These are phyloP conservation scores for Pichia thaimueangensis DNA, from an alignment of 805 yeast genomes.

Conservation along the genomic window DNA sequence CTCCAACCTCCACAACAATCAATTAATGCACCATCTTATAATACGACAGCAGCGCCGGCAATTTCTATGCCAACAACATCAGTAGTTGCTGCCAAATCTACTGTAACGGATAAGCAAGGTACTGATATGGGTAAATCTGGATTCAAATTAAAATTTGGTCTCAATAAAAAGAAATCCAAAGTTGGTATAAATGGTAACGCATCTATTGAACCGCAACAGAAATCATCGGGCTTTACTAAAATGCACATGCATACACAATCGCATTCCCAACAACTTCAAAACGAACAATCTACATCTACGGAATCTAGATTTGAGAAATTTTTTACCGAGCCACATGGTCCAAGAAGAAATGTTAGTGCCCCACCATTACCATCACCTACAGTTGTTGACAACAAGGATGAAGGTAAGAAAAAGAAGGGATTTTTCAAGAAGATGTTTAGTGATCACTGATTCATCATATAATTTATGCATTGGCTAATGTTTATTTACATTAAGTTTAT, in stretches of 20 bases:
- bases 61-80: neutral
- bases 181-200: neutral
- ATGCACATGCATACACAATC: neutral
- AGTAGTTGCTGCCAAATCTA: too few relatives aligned
- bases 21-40: neutral
- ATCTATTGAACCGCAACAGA: neutral
- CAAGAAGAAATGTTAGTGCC: conserved; percentile 13
- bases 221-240: neutral
- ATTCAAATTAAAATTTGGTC: conserved; percentile 2
- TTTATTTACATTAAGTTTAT: neutral
- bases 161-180: conserved; percentile 5
- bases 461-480: neutral
- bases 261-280: neutral
- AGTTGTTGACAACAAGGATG: conserved; percentile 2
- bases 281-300: neutral
- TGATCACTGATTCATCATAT: conserved; percentile 10
- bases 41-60: neutral
- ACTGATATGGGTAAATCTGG: conserved; percentile 5
- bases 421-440: conserved; percentile 33
- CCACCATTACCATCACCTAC: conserved; percentile 19
- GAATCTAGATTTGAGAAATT: conserved; percentile 15
- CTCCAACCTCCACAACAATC: neutral
- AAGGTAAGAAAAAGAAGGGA: conserved; percentile 26
- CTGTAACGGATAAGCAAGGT: too few relatives aligned
- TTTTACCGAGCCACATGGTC: conserved; percentile 14